phyloP scores from a whole-genome alignment of 805 yeast genomes.

The Ogataea saltuana region DNA sequence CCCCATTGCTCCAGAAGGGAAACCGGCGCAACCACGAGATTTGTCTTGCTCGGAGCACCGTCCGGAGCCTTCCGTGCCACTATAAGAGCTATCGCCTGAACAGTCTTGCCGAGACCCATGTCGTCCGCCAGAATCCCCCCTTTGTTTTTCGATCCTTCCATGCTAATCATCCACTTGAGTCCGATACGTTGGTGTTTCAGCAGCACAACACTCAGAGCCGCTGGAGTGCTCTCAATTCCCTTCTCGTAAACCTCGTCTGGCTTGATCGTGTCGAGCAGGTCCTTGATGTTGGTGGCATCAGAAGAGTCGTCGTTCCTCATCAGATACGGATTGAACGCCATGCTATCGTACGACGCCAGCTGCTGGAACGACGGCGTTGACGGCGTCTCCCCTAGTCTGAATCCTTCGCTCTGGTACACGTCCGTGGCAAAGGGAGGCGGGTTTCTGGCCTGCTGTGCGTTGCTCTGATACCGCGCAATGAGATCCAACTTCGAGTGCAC shows the following conservation, averaged over 20 bases:
- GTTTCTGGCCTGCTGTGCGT: too few relatives aligned
- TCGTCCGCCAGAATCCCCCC: slow-evolving; percentile 82
- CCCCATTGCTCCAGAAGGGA: slow-evolving; percentile 86
- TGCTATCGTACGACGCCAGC: slow-evolving; percentile 4
- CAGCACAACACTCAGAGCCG: slow-evolving; percentile 48
- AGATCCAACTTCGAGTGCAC: background rate
- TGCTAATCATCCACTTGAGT: slow-evolving; percentile 72
- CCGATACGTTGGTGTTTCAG: slow-evolving; percentile 79
- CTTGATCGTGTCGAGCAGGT: slow-evolving; percentile 50
- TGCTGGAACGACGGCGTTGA: too few relatives aligned
- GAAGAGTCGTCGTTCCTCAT: slow-evolving; percentile 3
- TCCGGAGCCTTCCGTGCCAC: slow-evolving; percentile 39
- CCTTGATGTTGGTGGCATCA: slow-evolving; percentile 31
- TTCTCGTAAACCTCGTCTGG: slow-evolving; percentile 51
- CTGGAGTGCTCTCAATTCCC: slow-evolving; percentile 65
- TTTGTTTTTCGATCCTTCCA: slow-evolving; percentile 58
- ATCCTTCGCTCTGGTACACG: too few relatives aligned
- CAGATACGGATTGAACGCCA: slow-evolving; percentile 18
- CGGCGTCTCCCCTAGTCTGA: too few relatives aligned
- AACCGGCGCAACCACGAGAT: slow-evolving; percentile 87
- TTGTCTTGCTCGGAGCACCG: slow-evolving; percentile 48
- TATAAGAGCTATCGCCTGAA: slow-evolving; percentile 65
- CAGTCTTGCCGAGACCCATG: slow-evolving; percentile 82
- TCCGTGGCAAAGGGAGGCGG: too few relatives aligned
- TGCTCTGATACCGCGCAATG: slow-evolving; percentile 1